phyloP scores from a whole-genome alignment of 352 stramenopile genomes.

The Pythium dissotocum region DNA sequence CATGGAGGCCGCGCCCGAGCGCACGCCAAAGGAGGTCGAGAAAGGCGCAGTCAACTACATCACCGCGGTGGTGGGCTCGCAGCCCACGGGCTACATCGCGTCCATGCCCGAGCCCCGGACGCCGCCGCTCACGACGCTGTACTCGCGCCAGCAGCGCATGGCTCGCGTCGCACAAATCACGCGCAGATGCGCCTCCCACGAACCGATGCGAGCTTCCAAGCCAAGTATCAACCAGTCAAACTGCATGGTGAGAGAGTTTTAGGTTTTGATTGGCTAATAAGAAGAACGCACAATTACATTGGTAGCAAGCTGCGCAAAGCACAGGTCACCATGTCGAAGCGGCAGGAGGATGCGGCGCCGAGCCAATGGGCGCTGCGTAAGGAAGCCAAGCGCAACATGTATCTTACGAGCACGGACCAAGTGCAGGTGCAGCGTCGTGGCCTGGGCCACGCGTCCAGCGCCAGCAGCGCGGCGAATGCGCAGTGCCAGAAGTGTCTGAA shows the following conservation, averaged over 20 bases:
- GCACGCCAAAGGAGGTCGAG: conserved; percentile 40
- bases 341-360: conserved; percentile 41
- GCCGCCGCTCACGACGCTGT: conserved; percentile 43
- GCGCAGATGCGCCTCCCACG: conserved; percentile 28
- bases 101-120: conserved; percentile 44
- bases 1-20: conserved; percentile 45
- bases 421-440: conserved; percentile 56
- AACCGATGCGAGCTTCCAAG: conserved; percentile 14
- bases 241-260: not conserved
- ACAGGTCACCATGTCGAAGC: conserved; percentile 5
- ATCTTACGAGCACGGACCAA: conserved; percentile 78
- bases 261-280: conserved; percentile 18
- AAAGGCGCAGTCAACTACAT: conserved; percentile 65
- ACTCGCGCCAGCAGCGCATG: conserved; percentile 36
- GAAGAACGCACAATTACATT: not conserved
- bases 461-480: conserved; percentile 29
- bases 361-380: conserved; percentile 69
- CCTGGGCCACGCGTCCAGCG: conserved; percentile 23
- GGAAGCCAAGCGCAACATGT: conserved; percentile 82
- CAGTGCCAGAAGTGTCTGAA: conserved; percentile 87
- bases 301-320: not conserved
- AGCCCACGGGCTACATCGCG: conserved; percentile 53
- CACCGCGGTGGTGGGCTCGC: conserved; percentile 54
- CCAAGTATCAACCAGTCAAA: conserved; percentile 27
- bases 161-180: conserved; percentile 22